Conservation (phyloP, 208 protist genomes). For the Wallacemonas rigidus region DNA sequence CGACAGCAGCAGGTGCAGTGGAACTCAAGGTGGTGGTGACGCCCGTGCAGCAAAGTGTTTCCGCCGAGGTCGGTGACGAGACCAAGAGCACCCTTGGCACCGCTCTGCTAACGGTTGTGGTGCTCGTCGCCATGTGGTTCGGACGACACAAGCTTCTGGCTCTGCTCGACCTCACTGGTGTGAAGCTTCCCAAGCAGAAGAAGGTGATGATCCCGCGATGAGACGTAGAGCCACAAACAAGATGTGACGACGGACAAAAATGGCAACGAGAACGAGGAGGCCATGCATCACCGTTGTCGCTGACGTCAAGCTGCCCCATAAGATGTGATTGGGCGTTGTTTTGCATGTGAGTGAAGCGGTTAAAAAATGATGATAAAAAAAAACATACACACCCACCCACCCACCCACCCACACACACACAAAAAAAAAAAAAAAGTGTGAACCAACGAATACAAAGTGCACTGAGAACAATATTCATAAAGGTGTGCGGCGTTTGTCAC, state of each 20-base stretch:
- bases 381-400: no score
- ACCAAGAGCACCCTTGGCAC: slow-evolving; percentile 25
- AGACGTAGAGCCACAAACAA: not conserved
- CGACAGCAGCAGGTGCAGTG: slow-evolving; percentile 16
- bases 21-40: slow-evolving; percentile 42
- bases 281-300: no score
- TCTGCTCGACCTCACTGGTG: slow-evolving; percentile 31
- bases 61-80: not conserved
- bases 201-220: slow-evolving; percentile 30
- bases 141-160: slow-evolving; percentile 39
- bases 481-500: no score
- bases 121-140: slow-evolving; percentile 31
- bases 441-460: no score
- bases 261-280: not conserved
- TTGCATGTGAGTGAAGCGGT: no score
- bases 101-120: slow-evolving; percentile 27
- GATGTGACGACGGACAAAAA: not conserved
- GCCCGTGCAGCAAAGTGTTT: slow-evolving; percentile 5
- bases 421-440: no score
- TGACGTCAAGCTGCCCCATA: no score
- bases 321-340: no score
- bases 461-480: no score
- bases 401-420: no score
- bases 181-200: slow-evolving; percentile 50
- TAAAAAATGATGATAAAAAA: no score